phyloP scores from a whole-genome alignment of 768 basidiomycete genomes.

The Cyathus striatus region DNA sequence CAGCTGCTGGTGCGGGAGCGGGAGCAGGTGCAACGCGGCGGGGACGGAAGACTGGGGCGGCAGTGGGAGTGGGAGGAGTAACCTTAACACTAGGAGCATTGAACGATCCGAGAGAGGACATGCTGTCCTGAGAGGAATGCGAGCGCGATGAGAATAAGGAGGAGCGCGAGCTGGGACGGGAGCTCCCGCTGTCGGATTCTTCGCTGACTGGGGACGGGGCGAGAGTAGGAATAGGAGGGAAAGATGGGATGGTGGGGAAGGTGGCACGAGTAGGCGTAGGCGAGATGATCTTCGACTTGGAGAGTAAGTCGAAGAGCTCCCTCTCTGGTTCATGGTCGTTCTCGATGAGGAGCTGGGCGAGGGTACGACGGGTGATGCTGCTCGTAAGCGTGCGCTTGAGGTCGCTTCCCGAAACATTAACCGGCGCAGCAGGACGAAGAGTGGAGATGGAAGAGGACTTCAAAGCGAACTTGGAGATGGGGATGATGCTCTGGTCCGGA shows the following conservation, averaged over 20 bases:
- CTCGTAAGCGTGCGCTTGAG: slow-evolving; percentile 9
- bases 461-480: slow-evolving; percentile 22
- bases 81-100: slow-evolving; percentile 1
- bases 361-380: slow-evolving; percentile 19
- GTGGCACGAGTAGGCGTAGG: slow-evolving; percentile 27
- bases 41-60: background rate
- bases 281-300: slow-evolving; percentile 22
- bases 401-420: too few species aligned
- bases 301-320: slow-evolving; percentile 31
- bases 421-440: slow-evolving; percentile 10
- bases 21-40: background rate
- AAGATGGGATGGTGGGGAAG: slow-evolving; percentile 14
- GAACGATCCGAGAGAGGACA: slow-evolving; percentile 21
- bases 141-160: slow-evolving; percentile 13
- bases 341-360: slow-evolving; percentile 28
- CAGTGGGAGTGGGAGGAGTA: slow-evolving; percentile 2
- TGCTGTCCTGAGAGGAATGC: slow-evolving; percentile 24
- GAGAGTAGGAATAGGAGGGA: slow-evolving; percentile 11
- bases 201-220: slow-evolving; percentile 17
- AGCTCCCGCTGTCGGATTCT: slow-evolving; percentile 16
- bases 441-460: slow-evolving; percentile 8
- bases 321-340: slow-evolving; percentile 24
- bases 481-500: slow-evolving; percentile 14
- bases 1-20: slow-evolving; percentile 1
- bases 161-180: slow-evolving; percentile 36